A percentile compares a stretch with the other conserved stretches of the same genome.
Conservation (phyloP, 1,284 basidiomycete species). For the Agroathelia rolfsii region DNA sequence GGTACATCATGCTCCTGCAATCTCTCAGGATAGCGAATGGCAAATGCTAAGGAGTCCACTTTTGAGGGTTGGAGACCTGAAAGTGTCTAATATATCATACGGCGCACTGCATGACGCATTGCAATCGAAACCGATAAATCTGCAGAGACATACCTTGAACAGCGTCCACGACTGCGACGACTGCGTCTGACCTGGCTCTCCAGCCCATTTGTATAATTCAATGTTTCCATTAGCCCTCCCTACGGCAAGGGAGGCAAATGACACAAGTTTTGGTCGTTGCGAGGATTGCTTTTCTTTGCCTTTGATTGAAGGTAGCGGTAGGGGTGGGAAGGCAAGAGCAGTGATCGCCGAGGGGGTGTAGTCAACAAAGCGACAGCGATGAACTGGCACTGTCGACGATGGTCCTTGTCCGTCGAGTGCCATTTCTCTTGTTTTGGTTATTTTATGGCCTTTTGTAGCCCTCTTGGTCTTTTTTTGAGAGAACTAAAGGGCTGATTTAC, state of each 20-base stretch:
- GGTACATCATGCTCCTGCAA: constrained; percentile 41
- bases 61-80: constrained; percentile 67
- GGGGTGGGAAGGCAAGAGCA: constrained; percentile 79
- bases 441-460: too few relatives aligned
- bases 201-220: constrained; percentile 85
- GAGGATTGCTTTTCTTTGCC: constrained; percentile 32
- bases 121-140: too few relatives aligned
- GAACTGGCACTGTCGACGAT: constrained; percentile 57
- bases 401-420: too few relatives aligned
- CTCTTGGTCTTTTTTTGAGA: too few relatives aligned
- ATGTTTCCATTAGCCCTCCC: constrained; percentile 94
- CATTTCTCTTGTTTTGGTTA: too few relatives aligned
- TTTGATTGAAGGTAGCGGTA: constrained; percentile 57
- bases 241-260: constrained; percentile 74
- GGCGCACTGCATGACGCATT: constrained; percentile 5
- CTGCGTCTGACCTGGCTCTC: constrained; percentile 39
- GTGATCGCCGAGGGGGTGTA: constrained; percentile 85
- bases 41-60: constrained; percentile 69
- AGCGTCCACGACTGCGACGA: constrained; percentile 76
- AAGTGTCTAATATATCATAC: constrained; percentile 41
- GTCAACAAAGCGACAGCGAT: constrained; percentile 91
- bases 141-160: constrained; percentile 66
- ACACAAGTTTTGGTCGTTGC: constrained; percentile 24
- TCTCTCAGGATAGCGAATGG: constrained; percentile 55
- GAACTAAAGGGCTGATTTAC: too few relatives aligned